Conservation (phyloP, 257 asterid species). For the Solanum paucissectum region DNA sequence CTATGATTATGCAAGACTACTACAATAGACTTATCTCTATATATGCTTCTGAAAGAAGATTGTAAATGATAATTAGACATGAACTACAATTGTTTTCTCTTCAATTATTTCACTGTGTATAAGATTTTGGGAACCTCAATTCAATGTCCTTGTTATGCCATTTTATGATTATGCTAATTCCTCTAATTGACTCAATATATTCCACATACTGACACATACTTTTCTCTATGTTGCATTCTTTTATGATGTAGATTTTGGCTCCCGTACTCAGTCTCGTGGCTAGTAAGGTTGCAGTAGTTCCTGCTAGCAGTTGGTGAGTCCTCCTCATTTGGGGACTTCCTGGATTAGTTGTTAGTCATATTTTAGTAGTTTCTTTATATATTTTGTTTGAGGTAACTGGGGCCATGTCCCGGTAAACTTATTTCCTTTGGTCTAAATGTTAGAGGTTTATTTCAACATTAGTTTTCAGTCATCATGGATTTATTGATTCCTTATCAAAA, state of each 20-base stretch:
- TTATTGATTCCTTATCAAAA: background rate
- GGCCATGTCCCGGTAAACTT: background rate
- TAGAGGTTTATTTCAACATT: background rate
- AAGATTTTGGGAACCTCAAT: background rate
- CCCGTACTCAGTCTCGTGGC: background rate
- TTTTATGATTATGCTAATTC: background rate
- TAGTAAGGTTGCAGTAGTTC: background rate
- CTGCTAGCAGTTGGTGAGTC: background rate
- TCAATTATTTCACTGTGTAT: background rate
- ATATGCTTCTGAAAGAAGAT: background rate
- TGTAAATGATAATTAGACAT: background rate
- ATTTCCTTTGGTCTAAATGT: background rate
- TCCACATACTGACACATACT: background rate
- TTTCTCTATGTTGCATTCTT: background rate
- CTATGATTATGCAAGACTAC: background rate
- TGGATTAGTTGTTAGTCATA: background rate
- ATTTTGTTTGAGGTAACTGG: background rate
- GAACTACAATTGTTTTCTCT: background rate
- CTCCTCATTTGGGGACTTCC: background rate
- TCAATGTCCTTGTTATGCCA: background rate
- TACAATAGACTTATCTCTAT: background rate
- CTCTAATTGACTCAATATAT: too few relatives aligned
- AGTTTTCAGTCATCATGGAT: background rate
- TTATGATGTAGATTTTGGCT: background rate
- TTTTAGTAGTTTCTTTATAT: background rate